phyloP scores from a whole-genome alignment of 2,329 filamentous ascomycete species.

The Fusarium falciforme region DNA sequence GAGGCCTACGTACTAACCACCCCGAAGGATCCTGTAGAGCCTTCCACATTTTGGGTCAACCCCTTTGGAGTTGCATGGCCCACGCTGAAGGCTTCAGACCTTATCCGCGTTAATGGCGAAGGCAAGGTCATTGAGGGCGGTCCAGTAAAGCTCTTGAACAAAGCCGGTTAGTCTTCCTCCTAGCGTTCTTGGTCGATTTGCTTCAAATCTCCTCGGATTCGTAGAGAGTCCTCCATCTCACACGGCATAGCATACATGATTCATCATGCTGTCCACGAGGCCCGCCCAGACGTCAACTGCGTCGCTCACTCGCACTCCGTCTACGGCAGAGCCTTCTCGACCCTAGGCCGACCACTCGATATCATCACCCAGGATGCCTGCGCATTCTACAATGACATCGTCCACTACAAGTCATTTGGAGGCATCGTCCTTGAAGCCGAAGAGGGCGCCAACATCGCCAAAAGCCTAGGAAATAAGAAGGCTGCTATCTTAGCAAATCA shows the following conservation, averaged over 20 bases:
- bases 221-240: not conserved
- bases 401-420: constrained; percentile 9
- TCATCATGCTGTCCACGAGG: constrained; percentile 15
- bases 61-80: constrained; percentile 61
- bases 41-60: constrained; percentile 73
- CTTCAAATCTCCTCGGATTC: too few relatives aligned
- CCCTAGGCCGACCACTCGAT: constrained; percentile 5
- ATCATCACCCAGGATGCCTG: constrained; percentile 20
- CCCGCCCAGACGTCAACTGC: constrained; percentile 18
- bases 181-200: too few relatives aligned
- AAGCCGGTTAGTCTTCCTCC: constrained; percentile 1
- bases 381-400: constrained; percentile 16
- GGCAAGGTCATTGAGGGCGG: constrained; percentile 74
- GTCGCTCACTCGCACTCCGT: constrained; percentile 18
- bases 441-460: constrained; percentile 8
- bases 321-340: constrained; percentile 11
- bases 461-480: constrained; percentile 12
- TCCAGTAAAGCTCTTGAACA: constrained; percentile 8
- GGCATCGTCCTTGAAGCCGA: constrained; percentile 10
- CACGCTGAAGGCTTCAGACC: constrained; percentile 67
- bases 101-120: constrained; percentile 71
- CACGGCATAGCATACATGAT: constrained; percentile 11
- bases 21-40: constrained; percentile 65
- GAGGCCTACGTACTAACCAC: too few relatives aligned
- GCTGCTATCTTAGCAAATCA: constrained; percentile 15